A percentile compares a stretch with the other conserved stretches of the same genome.
Evolutionary conservation across 1,284 basidiomycete genomes (phyloP).

Genomic region (Microstroma glucosiphilum): DNA sequence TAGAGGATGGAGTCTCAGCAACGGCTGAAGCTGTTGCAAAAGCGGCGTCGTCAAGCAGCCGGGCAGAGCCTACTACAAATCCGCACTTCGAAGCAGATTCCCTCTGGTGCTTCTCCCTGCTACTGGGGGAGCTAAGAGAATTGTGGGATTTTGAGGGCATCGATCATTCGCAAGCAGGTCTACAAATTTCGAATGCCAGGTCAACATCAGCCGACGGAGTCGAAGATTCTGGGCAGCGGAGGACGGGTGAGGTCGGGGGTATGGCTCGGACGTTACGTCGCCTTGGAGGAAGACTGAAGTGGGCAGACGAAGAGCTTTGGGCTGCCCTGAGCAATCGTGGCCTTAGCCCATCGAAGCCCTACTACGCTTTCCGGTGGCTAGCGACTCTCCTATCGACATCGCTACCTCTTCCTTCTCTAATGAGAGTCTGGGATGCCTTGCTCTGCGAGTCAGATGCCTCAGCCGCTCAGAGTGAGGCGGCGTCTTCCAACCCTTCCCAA

Average conservation of each 20-base stretch:
- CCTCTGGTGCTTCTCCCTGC: conserved; percentile 47
- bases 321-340: conserved; percentile 14
- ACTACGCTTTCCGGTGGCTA: conserved; percentile 48
- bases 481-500: neutral
- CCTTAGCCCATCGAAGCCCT: conserved; percentile 42
- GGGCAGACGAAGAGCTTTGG: conserved; percentile 38
- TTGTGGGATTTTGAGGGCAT: conserved; percentile 44
- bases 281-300: conserved; percentile 33
- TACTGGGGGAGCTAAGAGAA: conserved; percentile 45
- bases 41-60: no score
- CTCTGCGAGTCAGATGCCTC: conserved; percentile 30
- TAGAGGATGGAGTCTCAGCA: neutral
- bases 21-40: conserved; percentile 1
- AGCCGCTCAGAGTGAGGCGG: no score
- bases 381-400: conserved; percentile 43
- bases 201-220: neutral
- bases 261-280: conserved; percentile 36
- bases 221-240: neutral
- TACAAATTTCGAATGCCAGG: conserved; percentile 12
- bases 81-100: conserved; percentile 38
- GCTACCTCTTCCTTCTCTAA: conserved; percentile 35
- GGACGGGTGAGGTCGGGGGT: conserved; percentile 14
- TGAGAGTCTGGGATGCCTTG: conserved; percentile 44
- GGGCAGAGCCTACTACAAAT: conserved; percentile 1
- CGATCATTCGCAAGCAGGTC: conserved; percentile 21